phyloP scores from a whole-genome alignment of 345 rosid genomes.

The Acer negundo region DNA sequence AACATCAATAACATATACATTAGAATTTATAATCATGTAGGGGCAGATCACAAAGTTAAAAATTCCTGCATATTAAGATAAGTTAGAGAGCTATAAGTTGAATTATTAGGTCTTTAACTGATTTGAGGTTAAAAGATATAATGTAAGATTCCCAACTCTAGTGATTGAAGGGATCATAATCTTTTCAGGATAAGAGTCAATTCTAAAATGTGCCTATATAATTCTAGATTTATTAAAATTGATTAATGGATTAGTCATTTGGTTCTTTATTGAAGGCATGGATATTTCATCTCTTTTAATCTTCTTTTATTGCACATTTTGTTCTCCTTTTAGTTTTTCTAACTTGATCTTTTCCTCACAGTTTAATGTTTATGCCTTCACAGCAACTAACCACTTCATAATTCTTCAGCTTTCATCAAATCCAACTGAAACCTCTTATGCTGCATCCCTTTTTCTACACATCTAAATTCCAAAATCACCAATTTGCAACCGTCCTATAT shows the following conservation, averaged over 20 bases:
- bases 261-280: background rate
- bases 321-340: background rate
- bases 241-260: background rate
- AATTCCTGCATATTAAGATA: background rate
- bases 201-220: background rate
- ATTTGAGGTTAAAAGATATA: too few relatives aligned
- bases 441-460: conserved; percentile 2
- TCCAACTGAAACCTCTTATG: background rate
- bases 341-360: background rate
- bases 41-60: background rate
- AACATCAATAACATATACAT: background rate
- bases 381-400: background rate
- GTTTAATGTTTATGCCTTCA: background rate
- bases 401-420: background rate
- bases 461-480: conserved; percentile 1
- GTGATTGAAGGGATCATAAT: background rate
- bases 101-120: background rate
- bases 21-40: background rate
- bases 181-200: background rate
- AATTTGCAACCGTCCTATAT: background rate
- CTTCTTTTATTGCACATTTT: background rate
- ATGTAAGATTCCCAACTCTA: background rate
- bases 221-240: background rate
- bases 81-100: background rate
- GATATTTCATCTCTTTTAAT: background rate